A percentile compares a stretch with the other conserved stretches of the same genome.
Evolutionary conservation across 139 green algal species (phyloP).

Genomic region (Picochlorum sp.): DNA sequence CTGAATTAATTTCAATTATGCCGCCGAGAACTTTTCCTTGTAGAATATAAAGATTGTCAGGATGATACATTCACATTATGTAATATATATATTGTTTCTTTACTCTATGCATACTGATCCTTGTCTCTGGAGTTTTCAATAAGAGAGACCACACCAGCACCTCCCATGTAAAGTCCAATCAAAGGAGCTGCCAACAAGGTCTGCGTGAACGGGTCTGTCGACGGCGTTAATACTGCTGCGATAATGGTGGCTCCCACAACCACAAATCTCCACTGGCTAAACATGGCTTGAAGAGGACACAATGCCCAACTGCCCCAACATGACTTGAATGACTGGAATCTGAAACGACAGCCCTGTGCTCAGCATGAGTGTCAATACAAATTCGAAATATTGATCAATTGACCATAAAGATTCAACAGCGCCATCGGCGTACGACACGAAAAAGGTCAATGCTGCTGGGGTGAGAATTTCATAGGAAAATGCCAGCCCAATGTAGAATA

Average conservation of each 20-base stretch:
- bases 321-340: conserved; percentile 94
- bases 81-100: background rate
- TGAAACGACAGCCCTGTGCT: conserved; percentile 94
- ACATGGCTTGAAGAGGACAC: conserved; percentile 82
- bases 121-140: conserved; percentile 48
- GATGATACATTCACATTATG: background rate
- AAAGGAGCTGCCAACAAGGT: conserved; percentile 88
- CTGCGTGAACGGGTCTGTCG: conserved; percentile 97
- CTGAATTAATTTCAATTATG: no score
- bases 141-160: conserved; percentile 59
- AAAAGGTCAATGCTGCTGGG: conserved; percentile 94
- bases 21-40: no score
- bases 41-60: no score
- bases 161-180: conserved; percentile 90
- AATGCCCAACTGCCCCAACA: conserved; percentile 88
- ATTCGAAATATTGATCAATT: conserved; percentile 99
- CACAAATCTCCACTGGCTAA: conserved; percentile 92
- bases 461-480: conserved; percentile 96
- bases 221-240: conserved; percentile 94
- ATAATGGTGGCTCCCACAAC: conserved; percentile 88
- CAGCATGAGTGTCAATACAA: conserved; percentile 97
- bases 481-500: conserved; percentile 90
- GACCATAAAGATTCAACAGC: conserved; percentile 97
- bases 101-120: background rate
- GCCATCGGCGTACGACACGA: conserved; percentile 90